These are phyloP conservation scores for Hymenoscyphus scutula DNA, from an alignment of 2,329 filamentous ascomycete genomes.

Conservation along the genomic window DNA sequence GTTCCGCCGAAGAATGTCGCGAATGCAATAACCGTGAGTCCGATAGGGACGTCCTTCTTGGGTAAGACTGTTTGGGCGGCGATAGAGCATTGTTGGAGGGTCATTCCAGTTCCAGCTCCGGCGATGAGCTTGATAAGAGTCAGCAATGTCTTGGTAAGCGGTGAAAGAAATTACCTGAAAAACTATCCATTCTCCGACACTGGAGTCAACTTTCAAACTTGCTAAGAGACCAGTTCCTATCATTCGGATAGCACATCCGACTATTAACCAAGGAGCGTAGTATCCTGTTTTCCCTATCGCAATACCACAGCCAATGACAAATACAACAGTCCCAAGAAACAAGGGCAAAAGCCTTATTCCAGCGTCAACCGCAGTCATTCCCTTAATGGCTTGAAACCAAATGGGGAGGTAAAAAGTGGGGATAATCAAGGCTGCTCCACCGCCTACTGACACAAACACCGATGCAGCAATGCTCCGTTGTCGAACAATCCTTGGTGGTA, in stretches of 20 bases:
- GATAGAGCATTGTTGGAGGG: constrained; percentile 27
- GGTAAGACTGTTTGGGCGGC: constrained; percentile 50
- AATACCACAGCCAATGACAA: not conserved
- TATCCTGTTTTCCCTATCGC: constrained; percentile 14
- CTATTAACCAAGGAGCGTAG: constrained; percentile 28
- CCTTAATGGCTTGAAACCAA: constrained; percentile 47
- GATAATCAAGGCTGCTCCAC: constrained; percentile 33
- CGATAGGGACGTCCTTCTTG: constrained; percentile 49
- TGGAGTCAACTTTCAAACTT: constrained; percentile 41
- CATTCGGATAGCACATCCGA: constrained; percentile 32
- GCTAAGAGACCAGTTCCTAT: constrained; percentile 17
- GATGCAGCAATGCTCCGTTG: constrained; percentile 36
- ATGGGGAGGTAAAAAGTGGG: constrained; percentile 46
- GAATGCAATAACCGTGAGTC: constrained; percentile 54
- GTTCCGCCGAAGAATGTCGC: constrained; percentile 65
- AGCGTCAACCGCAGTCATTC: constrained; percentile 34
- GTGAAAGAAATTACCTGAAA: constrained; percentile 49
- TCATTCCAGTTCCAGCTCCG: constrained; percentile 44
- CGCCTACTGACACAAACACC: constrained; percentile 34
- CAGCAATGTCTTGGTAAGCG: constrained; percentile 42
- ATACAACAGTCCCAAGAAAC: constrained; percentile 29
- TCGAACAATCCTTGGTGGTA: constrained; percentile 40
- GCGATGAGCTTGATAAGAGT: constrained; percentile 47
- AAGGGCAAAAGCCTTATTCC: constrained; percentile 40
- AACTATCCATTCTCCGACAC: constrained; percentile 46